Percentiles rank a stretch among this genome's conserved stretches.
Conservation (phyloP, 139 green algal genomes). For the Pleodorina starrii region DNA sequence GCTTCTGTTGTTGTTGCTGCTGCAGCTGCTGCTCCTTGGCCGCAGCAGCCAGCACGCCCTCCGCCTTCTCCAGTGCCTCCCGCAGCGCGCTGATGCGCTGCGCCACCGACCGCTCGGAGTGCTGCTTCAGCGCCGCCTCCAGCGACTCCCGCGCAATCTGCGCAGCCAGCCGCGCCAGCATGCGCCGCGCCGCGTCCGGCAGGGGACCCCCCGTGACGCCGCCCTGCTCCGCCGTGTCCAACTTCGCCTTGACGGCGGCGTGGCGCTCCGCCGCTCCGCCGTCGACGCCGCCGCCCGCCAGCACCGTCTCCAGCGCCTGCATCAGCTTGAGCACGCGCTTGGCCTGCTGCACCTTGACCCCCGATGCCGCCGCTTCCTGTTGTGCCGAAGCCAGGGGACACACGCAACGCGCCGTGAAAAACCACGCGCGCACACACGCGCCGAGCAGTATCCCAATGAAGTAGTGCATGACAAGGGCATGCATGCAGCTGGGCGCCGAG, state of each 20-base stretch:
- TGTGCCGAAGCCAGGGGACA: no score
- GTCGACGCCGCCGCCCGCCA: conserved; percentile 33
- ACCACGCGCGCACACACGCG: no score
- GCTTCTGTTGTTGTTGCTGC: background rate
- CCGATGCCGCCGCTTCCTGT: conserved; percentile 75
- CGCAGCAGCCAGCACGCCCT: conserved; percentile 55
- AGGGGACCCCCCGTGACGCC: conserved; percentile 53
- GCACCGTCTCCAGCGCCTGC: conserved; percentile 77
- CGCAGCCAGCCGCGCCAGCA: conserved; percentile 55
- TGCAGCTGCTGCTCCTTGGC: conserved; percentile 10
- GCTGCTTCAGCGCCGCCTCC: conserved; percentile 66
- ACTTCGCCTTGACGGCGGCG: conserved; percentile 49
- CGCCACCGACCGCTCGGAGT: conserved; percentile 55
- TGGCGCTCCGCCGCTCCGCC: conserved; percentile 48
- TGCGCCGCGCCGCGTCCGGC: conserved; percentile 5
- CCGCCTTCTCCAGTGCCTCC: conserved; percentile 71
- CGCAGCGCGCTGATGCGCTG: conserved; percentile 55
- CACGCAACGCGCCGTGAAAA: no score
- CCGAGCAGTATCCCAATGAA: no score
- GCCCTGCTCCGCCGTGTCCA: conserved; percentile 69
- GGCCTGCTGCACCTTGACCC: conserved; percentile 74
- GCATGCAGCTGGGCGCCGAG: no score
- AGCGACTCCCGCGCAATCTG: conserved; percentile 58
- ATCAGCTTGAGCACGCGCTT: conserved; percentile 80
- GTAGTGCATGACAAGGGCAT: no score